A percentile compares a stretch with the other conserved stretches of the same genome.
Conservation (phyloP, 179 eudicot genomes). For the Spinacia oleracea region DNA sequence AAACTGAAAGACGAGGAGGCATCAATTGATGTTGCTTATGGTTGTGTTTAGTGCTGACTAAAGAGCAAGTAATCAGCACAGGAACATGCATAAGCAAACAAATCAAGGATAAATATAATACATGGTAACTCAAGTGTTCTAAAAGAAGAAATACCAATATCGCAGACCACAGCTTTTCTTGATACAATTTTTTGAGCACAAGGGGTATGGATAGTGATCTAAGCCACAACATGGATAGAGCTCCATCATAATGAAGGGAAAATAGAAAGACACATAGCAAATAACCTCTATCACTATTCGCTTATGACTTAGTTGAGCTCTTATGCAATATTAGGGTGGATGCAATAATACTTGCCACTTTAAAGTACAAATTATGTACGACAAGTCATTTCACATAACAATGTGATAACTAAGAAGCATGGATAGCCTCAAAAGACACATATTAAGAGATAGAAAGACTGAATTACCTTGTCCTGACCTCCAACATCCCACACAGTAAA, state of each 20-base stretch:
- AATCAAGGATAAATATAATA: not conserved
- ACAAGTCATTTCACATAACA: no score
- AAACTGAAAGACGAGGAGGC: conserved; percentile 39
- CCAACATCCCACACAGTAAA: conserved; percentile 74
- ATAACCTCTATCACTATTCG: conserved; percentile 28
- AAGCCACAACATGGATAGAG: conserved; percentile 30
- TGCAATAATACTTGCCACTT: no score
- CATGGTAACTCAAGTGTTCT: not conserved
- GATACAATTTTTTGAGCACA: not conserved
- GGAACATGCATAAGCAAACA: conserved; percentile 31
- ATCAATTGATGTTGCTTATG: conserved; percentile 27
- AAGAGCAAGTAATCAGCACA: conserved; percentile 25
- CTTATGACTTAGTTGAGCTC: conserved; percentile 43
- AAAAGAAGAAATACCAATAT: not conserved
- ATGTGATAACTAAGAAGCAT: not conserved
- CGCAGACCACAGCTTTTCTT: not conserved
- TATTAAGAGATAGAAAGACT: not conserved
- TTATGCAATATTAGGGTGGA: not conserved
- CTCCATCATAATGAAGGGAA: conserved; percentile 9
- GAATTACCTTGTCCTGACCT: conserved; percentile 67
- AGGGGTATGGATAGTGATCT: not conserved
- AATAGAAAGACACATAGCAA: conserved; percentile 29
- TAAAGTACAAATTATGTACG: no score
- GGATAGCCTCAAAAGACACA: not conserved
- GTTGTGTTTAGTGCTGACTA: conserved; percentile 31